A percentile compares a stretch with the other conserved stretches of the same genome.
Conservation (phyloP, 2,329 filamentous ascomycete species). For the Westerdykella sp. region DNA sequence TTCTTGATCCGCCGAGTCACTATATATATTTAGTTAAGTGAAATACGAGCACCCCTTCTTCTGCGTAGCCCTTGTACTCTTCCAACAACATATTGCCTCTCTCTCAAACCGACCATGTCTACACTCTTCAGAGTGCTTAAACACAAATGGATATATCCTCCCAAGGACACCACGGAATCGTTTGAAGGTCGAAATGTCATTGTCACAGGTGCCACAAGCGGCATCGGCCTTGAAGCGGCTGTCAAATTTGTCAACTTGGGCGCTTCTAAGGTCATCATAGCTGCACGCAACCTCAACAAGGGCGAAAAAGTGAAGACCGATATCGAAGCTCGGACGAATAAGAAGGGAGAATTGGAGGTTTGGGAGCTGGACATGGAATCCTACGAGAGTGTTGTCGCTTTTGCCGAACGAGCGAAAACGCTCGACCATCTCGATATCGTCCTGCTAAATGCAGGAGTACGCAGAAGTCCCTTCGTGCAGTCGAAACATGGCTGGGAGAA, state of each 20-base stretch:
- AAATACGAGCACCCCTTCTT: no score
- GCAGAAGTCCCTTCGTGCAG: constrained; percentile 16
- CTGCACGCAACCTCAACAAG: constrained; percentile 31
- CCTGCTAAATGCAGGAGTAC: constrained; percentile 38
- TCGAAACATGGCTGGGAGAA: constrained; percentile 36
- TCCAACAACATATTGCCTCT: no score
- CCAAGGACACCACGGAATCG: constrained; percentile 27
- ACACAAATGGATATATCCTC: constrained; percentile 31
- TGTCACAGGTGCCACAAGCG: constrained; percentile 40
- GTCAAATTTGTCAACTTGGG: constrained; percentile 34
- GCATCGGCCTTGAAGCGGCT: constrained; percentile 36
- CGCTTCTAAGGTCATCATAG: constrained; percentile 35
- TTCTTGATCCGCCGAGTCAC: no score
- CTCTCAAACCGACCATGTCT: constrained; percentile 12
- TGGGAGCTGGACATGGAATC: constrained; percentile 35
- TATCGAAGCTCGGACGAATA: constrained; percentile 23
- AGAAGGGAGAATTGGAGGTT: constrained; percentile 27
- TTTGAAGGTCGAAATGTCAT: constrained; percentile 39
- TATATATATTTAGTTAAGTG: no score
- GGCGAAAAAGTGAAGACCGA: constrained; percentile 29
- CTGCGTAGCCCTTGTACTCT: no score
- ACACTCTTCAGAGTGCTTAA: constrained; percentile 21
- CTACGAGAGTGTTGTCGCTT: constrained; percentile 29
- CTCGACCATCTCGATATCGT: constrained; percentile 34
- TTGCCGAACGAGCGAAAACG: constrained; percentile 22